Conservation (phyloP, 768 basidiomycete species). For the Suillus luteus region DNA sequence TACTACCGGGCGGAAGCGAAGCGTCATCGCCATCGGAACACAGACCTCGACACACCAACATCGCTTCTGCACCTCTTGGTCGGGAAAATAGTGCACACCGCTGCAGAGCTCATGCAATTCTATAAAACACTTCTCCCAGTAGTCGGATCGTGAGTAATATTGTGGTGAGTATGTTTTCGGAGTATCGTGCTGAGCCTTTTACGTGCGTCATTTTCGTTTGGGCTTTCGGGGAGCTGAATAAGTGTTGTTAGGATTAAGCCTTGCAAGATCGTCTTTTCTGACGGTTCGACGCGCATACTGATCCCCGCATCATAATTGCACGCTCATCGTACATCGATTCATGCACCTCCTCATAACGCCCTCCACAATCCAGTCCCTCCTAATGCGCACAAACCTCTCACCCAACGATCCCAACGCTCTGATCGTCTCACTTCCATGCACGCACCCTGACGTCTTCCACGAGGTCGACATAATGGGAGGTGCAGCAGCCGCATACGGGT, state of each 20-base stretch:
- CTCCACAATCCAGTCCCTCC: conserved; percentile 65
- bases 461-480: conserved; percentile 99
- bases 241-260: conserved; percentile 77
- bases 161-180: conserved; percentile 93
- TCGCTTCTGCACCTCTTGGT: conserved; percentile 87
- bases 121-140: conserved; percentile 93
- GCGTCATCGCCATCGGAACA: conserved; percentile 94
- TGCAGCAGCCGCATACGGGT: conserved; percentile 95
- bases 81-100: conserved; percentile 77
- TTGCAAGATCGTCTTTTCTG: conserved; percentile 77
- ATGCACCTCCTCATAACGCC: conserved; percentile 79
- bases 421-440: conserved; percentile 80
- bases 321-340: conserved; percentile 93
- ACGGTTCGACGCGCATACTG: conserved; percentile 75
- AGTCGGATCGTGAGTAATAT: conserved; percentile 94
- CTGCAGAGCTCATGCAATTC: conserved; percentile 87
- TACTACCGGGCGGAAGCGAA: conserved; percentile 85
- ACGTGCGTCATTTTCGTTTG: conserved; percentile 56
- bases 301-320: conserved; percentile 70
- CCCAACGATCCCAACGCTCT: conserved; percentile 65
- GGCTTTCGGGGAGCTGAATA: neutral
- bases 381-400: conserved; percentile 85
- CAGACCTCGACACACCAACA: conserved; percentile 94
- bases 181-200: conserved; percentile 91
- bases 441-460: conserved; percentile 95